phyloP scores from a whole-genome alignment of 129 eudicot genomes.

The Saposhnikovia divaricata region DNA sequence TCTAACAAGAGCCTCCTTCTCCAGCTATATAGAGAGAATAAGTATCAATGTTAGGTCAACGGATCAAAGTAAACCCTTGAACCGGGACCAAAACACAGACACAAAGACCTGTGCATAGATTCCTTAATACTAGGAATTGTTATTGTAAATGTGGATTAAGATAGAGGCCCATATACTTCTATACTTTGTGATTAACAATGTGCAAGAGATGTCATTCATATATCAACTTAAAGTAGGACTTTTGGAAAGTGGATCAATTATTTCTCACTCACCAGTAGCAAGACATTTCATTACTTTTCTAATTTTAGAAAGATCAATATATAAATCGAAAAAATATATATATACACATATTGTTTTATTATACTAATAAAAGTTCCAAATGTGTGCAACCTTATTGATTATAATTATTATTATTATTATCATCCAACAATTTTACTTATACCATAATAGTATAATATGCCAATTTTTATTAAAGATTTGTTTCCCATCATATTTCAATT shows the following conservation, averaged over 20 bases:
- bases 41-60: neutral
- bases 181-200: neutral
- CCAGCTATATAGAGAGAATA: conserved; percentile 45
- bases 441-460: neutral
- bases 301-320: too few species aligned
- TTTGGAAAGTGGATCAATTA: neutral
- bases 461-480: too few species aligned
- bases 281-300: neutral
- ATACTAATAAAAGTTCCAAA: neutral
- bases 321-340: too few species aligned
- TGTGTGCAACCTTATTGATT: neutral
- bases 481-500: neutral
- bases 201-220: neutral
- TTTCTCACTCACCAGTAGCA: neutral
- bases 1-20: conserved; percentile 84
- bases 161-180: neutral
- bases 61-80: neutral
- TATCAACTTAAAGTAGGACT: neutral
- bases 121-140: neutral
- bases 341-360: too few species aligned
- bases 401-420: too few species aligned
- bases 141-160: neutral
- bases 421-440: too few species aligned
- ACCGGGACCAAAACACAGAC: neutral
- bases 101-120: neutral